Evolutionary conservation across 2,329 filamentous ascomycete species (phyloP).

Genomic region (Ceratocystis harringtonii): DNA sequence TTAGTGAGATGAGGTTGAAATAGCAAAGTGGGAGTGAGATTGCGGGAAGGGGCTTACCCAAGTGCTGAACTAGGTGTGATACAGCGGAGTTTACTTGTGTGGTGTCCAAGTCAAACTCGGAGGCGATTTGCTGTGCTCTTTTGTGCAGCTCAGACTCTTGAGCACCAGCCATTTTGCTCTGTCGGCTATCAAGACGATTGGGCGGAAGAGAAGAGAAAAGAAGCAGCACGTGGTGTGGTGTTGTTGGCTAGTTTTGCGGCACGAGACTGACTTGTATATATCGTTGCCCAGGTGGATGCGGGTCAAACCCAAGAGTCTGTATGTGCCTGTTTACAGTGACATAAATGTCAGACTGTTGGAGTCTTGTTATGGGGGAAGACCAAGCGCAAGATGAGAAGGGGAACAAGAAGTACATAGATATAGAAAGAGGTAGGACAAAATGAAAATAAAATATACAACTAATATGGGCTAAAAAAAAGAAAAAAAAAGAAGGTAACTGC

Average conservation of each 20-base stretch:
- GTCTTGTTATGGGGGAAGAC: too few species aligned
- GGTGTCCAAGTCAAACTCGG: constrained; percentile 1
- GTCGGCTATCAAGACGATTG: neutral
- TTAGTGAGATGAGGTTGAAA: neutral
- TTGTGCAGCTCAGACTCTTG: neutral
- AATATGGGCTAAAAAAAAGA: too few species aligned
- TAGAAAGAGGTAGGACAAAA: too few species aligned
- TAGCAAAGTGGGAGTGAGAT: neutral
- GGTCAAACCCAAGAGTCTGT: too few species aligned
- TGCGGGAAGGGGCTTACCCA: constrained; percentile 5
- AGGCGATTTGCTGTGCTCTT: constrained; percentile 4
- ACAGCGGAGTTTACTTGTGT: neutral
- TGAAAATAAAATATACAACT: too few species aligned
- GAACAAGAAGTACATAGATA: too few species aligned
- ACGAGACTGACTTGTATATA: too few species aligned
- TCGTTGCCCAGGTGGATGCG: too few species aligned
- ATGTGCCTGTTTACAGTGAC: too few species aligned
- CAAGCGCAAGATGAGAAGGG: too few species aligned
- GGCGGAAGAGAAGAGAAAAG: neutral
- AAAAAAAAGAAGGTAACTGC: too few species aligned
- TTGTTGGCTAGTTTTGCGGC: neutral
- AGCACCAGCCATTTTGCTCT: neutral
- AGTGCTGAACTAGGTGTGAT: constrained; percentile 7
- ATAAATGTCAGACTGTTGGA: too few species aligned
- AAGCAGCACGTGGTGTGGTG: neutral